Evolutionary conservation across 768 basidiomycete species (phyloP), one percentile per base, ranked within the genome.

Genomic region (Tricholoma sp.): DNA sequence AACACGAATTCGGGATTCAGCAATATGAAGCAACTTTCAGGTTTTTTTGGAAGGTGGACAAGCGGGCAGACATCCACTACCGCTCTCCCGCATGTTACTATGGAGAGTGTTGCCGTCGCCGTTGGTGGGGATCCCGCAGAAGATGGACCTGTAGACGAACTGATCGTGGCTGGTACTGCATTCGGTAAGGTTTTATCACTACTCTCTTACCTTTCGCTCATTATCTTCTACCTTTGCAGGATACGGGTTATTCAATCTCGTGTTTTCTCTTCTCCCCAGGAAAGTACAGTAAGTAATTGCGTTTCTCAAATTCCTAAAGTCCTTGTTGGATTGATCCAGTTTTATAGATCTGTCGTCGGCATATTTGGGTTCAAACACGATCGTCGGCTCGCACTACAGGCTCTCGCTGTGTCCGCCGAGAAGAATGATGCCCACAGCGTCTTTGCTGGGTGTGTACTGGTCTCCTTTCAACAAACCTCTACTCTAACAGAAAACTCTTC

Each of bases 291-390:
- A 59, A 53, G 81, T 66, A 9, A 12, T 42, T 32, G 12, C 36
- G 44, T 39, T 28, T 17, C 24, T 52, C 17, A 4, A 20, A 37
- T 6, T 10, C 9, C 9, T 9, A 11, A 11, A 4, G 10, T 32
- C 29, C 11, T 10, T 52, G 31, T 37, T 41, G 24, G 24, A 9
- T 18, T 47, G n/a, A 50, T 55, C 18, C 45, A 41, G 11, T 44
- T 57, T 31, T 9, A 13, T 57, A 89, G 89, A 70, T 71, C 78
- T 17, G 74, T 92, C 2, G 88, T 89, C 1, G 88, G 89, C 13
- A 80, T 91, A 63, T 74, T 92, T 15, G 90, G 90, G 0, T 91
- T 85, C 71, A 83, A 85, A 52, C 80, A 87, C 54, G 88, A 91
- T 63, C 72, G 89, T 24, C 78, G 77, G 54, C 72, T 88, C 0